Conservation (phyloP, 306 rosid species). For the Arachis hypogaea region DNA sequence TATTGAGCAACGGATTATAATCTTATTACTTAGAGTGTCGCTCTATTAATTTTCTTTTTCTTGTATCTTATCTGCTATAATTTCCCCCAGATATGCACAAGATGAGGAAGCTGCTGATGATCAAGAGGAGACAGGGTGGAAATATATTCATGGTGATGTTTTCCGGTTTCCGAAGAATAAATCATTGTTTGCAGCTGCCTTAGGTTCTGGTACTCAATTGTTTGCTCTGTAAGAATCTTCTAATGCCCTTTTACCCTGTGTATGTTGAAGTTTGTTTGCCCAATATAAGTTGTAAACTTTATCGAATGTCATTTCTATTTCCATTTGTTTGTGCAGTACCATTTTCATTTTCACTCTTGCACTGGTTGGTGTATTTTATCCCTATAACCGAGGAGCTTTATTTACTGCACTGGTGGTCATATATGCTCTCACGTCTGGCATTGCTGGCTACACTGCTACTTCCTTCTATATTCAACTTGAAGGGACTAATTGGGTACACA, state of each 20-base stretch:
- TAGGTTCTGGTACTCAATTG: slow-evolving; percentile 95
- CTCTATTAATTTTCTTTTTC: not conserved
- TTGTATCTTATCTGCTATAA: slow-evolving; percentile 23
- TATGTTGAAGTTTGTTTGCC: slow-evolving; percentile 7
- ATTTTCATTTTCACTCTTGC: slow-evolving; percentile 92
- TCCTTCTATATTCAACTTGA: slow-evolving; percentile 95
- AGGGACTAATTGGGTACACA: slow-evolving; percentile 86
- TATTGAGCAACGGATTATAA: slow-evolving; percentile 24
- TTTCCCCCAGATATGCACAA: slow-evolving; percentile 77
- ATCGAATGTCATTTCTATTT: slow-evolving; percentile 29
- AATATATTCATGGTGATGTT: slow-evolving; percentile 96
- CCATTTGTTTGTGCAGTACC: slow-evolving; percentile 64
- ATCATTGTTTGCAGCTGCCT: slow-evolving; percentile 88
- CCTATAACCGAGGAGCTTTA: slow-evolving; percentile 94
- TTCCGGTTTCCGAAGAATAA: slow-evolving; percentile 87
- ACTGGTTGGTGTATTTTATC: slow-evolving; percentile 92
- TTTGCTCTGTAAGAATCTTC: slow-evolving; percentile 80
- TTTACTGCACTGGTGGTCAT: slow-evolving; percentile 94
- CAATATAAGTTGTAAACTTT: not conserved
- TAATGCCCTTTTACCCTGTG: not conserved
- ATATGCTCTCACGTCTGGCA: slow-evolving; percentile 95
- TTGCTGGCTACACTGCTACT: slow-evolving; percentile 90
- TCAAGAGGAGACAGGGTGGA: slow-evolving; percentile 99
- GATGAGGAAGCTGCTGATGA: slow-evolving; percentile 99
- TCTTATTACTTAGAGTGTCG: not conserved